Base-by-base conservation (phyloP, 2,329 filamentous ascomycete genomes). In the Colletotrichum lentis region DNA sequence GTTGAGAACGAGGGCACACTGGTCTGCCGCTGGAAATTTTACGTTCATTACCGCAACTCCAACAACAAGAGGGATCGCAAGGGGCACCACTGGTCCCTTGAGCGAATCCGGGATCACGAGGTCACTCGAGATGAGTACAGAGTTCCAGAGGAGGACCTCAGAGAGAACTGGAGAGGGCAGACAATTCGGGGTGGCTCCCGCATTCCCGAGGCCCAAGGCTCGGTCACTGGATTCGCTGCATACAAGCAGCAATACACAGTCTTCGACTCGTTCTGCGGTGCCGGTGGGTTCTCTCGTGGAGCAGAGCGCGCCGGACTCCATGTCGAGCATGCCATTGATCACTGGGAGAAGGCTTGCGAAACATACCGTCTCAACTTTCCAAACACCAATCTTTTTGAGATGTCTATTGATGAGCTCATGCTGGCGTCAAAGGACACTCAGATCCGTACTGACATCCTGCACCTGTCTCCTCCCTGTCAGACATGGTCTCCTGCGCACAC, bases 381-480 rank as follows among this genome's bases (percentile, higher is more conserved):
- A 0, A 75, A 81, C 0, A 77, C 81, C 0, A 75, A 81, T 0
- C 79, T 91, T 0, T 83, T 85, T 53, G 72, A 82, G 6, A 79
- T 80, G 68, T 78, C 83, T 0, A 77, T 86, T 0, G 78, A 82
- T 41, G 76, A 84, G 2, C 88, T 90, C 58, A 79, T 88, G 35
- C 73, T 73, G 1, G 67, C 70, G 0, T 71, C 77, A 0, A 74
- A 77, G 2, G 70, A 60, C 10, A 22, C 59, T 10, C 64, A 72
- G 11, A 73, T 83, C 10, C 80, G 80, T 4, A 85, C 90, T 0
- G 92, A 96, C 71, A 80, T 95, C 1, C 78, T 92, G 0, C 93
- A 96, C 71, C 77, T 94, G 0, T 93, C 90, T 0, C 92, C 91
- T 0, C 92, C 93, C 0, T 96, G 93, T 64, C 91, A 95, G 72